Evolutionary conservation across 768 basidiomycete species (phyloP).

Genomic region (Leccinum variicolor): DNA sequence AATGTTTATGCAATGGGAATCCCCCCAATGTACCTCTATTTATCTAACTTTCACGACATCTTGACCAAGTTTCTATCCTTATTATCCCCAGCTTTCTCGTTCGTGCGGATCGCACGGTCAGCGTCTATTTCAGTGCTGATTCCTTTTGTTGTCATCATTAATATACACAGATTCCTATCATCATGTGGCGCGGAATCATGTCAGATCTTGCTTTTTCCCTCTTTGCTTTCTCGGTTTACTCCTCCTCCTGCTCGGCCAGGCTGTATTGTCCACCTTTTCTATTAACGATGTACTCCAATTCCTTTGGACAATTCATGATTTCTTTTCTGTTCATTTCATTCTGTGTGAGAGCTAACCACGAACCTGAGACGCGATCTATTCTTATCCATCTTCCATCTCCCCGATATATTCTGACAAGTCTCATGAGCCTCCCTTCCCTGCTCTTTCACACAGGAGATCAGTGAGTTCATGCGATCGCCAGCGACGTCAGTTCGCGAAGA

Average conservation of each 20-base stretch:
- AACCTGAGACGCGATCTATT: background rate
- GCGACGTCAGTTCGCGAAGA: background rate
- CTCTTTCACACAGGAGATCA: background rate
- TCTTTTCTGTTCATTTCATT: background rate
- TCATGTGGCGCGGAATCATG: constrained; percentile 1
- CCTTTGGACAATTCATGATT: constrained; percentile 11
- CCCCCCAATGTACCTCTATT: constrained; percentile 11
- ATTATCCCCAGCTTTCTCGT: constrained; percentile 21
- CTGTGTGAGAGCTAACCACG: background rate
- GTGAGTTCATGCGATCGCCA: background rate
- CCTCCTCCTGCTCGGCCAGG: constrained; percentile 24
- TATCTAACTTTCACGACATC: constrained; percentile 19
- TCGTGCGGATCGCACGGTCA: constrained; percentile 12
- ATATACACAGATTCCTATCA: constrained; percentile 5
- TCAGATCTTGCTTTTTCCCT: constrained; percentile 9
- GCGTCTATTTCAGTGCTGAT: constrained; percentile 4
- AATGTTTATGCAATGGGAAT: constrained; percentile 21
- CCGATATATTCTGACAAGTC: background rate
- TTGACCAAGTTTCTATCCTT: constrained; percentile 24
- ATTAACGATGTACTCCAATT: constrained; percentile 16
- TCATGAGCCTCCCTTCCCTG: background rate
- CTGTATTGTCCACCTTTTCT: constrained; percentile 9
- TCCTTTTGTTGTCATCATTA: constrained; percentile 1
- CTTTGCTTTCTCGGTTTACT: constrained; percentile 1
- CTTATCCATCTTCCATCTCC: background rate